Conservation (phyloP, 176 grass and related monocot species). For the Cenchrus fungigraminus region DNA sequence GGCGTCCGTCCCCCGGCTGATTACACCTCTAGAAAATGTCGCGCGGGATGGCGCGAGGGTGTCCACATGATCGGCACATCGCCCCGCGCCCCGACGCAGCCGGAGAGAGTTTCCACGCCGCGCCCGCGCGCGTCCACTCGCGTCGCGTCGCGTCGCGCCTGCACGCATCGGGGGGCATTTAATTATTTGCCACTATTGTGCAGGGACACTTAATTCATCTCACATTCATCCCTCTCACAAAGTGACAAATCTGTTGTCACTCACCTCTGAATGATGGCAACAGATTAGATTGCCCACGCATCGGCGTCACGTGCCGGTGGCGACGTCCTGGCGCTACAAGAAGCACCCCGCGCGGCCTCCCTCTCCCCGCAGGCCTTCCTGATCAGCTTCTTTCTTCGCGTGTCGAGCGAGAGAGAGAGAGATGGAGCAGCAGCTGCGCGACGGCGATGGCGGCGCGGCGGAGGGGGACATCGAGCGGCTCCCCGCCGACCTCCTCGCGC, state of each 20-base stretch:
- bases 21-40: neutral
- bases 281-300: neutral
- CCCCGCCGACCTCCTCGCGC: constrained; percentile 73
- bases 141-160: neutral
- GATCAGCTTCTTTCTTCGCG: neutral
- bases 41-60: constrained; percentile 28
- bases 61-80: constrained; percentile 33
- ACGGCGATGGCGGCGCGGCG: constrained; percentile 2
- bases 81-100: neutral
- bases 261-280: too few relatives aligned
- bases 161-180: constrained; percentile 19
- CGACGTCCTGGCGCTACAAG: constrained; percentile 37
- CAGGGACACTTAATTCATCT: too few relatives aligned
- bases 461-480: constrained; percentile 80
- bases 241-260: too few relatives aligned
- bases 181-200: too few relatives aligned
- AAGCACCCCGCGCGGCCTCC: neutral
- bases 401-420: neutral
- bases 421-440: neutral
- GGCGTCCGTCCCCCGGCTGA: neutral
- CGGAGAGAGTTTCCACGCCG: constrained; percentile 29
- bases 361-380: neutral
- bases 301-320: constrained; percentile 26
- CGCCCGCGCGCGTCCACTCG: constrained; percentile 14
- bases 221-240: too few relatives aligned